These are phyloP conservation scores for Lentinula sp. DNA, from an alignment of 768 basidiomycete genomes.

Conservation along the genomic window DNA sequence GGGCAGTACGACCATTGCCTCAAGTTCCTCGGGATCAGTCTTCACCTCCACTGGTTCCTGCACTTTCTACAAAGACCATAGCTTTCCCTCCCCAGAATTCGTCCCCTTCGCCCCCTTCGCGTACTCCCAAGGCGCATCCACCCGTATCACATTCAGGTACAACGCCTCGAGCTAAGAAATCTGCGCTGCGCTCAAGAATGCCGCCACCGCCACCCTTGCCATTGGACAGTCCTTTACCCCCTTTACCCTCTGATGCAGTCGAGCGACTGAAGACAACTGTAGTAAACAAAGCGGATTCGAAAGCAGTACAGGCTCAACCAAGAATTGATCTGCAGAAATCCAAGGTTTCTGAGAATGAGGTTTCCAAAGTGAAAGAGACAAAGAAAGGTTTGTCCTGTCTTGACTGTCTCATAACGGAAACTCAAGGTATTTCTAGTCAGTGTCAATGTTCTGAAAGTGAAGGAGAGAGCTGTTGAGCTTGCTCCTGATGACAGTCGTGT, in stretches of 20 bases:
- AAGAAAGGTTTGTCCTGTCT: neutral
- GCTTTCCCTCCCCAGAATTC: neutral
- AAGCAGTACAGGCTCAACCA: neutral
- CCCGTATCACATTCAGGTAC: neutral
- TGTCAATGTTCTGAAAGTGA: neutral
- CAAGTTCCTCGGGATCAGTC: neutral
- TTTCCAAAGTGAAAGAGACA: neutral
- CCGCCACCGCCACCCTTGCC: constrained; percentile 7
- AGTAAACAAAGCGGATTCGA: neutral
- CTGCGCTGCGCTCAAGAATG: neutral
- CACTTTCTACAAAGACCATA: neutral
- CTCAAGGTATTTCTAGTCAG: neutral
- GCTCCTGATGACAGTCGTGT: neutral
- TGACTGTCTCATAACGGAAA: neutral
- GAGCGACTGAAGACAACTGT: neutral
- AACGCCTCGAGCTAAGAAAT: neutral
- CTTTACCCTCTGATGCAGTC: neutral
- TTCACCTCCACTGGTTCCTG: neutral
- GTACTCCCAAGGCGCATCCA: neutral
- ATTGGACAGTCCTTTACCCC: neutral
- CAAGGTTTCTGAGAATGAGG: neutral
- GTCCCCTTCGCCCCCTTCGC: neutral
- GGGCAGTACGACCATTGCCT: constrained; percentile 1
- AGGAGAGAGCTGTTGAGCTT: neutral
- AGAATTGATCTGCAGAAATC: neutral